These are phyloP conservation scores for Hypoxylon sp. DNA, from an alignment of 2,329 filamentous ascomycete genomes.

Conservation along the genomic window DNA sequence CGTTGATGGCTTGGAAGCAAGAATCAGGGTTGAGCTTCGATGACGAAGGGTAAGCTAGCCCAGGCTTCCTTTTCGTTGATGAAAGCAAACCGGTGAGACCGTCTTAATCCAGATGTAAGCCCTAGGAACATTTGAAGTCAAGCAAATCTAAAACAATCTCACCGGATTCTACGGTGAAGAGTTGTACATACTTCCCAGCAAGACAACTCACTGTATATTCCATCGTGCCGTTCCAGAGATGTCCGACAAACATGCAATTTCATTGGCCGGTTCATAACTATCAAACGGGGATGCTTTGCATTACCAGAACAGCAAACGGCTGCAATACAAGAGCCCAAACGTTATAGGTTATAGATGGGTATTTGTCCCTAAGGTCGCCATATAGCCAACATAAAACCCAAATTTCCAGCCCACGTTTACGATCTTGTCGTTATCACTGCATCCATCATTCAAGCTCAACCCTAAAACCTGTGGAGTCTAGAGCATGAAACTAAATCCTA, in stretches of 20 bases:
- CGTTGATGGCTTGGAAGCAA: conserved; percentile 80
- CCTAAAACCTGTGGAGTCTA: background rate
- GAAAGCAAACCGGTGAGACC: conserved; percentile 7
- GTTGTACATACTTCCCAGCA: background rate
- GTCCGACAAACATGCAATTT: conserved; percentile 25
- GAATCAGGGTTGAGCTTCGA: conserved; percentile 76
- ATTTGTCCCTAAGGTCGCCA: background rate
- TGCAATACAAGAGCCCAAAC: conserved; percentile 23
- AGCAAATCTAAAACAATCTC: background rate
- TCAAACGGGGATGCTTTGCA: conserved; percentile 29
- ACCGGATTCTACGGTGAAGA: background rate
- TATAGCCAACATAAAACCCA: conserved; percentile 11
- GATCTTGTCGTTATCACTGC: background rate
- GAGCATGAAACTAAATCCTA: background rate
- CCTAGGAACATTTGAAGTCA: no score
- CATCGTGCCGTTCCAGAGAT: conserved; percentile 5
- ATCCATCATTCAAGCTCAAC: background rate
- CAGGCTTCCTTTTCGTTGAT: background rate
- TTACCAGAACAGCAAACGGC: conserved; percentile 32
- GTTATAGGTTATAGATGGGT: background rate
- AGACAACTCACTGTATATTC: conserved; percentile 17
- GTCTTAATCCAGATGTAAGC: background rate
- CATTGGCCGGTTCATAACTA: conserved; percentile 15
- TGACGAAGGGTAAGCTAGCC: conserved; percentile 37
- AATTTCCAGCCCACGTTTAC: background rate